Conservation (phyloP, 352 stramenopile species). For the Globisporangium takayamanum region DNA sequence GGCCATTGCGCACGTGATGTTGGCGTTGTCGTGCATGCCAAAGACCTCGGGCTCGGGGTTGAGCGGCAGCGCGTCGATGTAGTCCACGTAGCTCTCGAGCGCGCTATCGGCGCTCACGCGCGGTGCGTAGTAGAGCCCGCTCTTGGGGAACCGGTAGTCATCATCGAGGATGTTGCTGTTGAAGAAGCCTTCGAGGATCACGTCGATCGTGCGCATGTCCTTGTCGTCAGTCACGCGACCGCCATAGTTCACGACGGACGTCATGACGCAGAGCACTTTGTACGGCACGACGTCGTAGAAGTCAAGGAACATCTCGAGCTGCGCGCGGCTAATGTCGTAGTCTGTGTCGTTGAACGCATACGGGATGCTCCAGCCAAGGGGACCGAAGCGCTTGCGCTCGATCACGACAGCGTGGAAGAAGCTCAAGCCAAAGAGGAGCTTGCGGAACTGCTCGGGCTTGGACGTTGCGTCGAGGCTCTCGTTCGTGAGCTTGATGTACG, state of each 20-base stretch:
- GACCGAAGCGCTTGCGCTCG: constrained; percentile 83
- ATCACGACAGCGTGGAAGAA: constrained; percentile 68
- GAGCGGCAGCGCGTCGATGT: constrained; percentile 82
- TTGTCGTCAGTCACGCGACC: constrained; percentile 91
- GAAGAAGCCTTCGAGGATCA: constrained; percentile 82
- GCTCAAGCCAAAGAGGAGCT: constrained; percentile 56
- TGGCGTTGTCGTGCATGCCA: constrained; percentile 93
- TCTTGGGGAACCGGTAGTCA: constrained; percentile 61
- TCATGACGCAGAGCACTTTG: constrained; percentile 85
- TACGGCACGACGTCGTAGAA: constrained; percentile 83
- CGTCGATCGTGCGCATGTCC: constrained; percentile 83
- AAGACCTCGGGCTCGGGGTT: constrained; percentile 92
- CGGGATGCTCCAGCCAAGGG: constrained; percentile 87
- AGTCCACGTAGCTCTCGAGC: constrained; percentile 75
- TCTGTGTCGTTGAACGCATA: constrained; percentile 87
- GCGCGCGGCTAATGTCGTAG: constrained; percentile 72
- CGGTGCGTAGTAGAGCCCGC: constrained; percentile 66
- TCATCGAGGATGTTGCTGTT: constrained; percentile 59
- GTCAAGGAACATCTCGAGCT: constrained; percentile 91
- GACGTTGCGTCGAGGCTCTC: constrained; percentile 26
- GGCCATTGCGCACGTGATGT: constrained; percentile 90
- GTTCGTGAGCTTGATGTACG: constrained; percentile 89
- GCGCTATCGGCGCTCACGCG: constrained; percentile 55
- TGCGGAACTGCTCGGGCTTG: constrained; percentile 32
- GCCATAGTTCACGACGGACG: constrained; percentile 90